These are phyloP conservation scores for Liquidambar formosana DNA, from an alignment of 164 flowering plant species.

Conservation along the genomic window DNA sequence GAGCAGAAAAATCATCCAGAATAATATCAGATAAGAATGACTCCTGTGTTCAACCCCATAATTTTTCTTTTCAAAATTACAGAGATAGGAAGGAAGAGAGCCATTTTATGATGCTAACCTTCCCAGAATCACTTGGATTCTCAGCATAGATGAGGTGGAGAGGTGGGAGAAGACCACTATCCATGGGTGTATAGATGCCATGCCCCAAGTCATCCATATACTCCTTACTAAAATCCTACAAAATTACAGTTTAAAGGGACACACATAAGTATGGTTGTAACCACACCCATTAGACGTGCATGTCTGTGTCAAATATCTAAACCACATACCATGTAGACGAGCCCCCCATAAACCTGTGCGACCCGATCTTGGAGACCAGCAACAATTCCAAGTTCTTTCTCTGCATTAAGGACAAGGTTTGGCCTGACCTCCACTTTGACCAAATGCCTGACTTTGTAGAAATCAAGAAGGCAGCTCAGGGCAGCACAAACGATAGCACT, in stretches of 20 bases:
- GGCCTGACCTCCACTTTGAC: slow-evolving; percentile 87
- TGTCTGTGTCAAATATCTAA: not conserved
- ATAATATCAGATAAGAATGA: not conserved
- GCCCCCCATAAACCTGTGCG: slow-evolving; percentile 96
- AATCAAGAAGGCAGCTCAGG: slow-evolving; percentile 84
- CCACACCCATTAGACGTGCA: not conserved
- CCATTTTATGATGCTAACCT: slow-evolving; percentile 43
- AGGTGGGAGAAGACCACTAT: slow-evolving; percentile 74
- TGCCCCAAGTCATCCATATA: slow-evolving; percentile 78
- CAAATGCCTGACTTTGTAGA: slow-evolving; percentile 76
- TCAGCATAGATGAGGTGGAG: slow-evolving; percentile 91
- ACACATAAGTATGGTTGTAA: no score
- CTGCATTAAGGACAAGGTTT: slow-evolving; percentile 81
- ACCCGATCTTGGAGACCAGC: slow-evolving; percentile 99
- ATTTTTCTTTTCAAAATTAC: no score
- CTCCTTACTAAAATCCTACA: slow-evolving; percentile 80
- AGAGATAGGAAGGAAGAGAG: not conserved
- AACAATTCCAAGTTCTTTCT: slow-evolving; percentile 93
- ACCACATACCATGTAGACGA: slow-evolving; percentile 82
- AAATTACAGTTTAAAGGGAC: not conserved
- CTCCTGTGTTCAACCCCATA: not conserved
- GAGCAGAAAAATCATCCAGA: no score
- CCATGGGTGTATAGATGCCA: slow-evolving; percentile 82
- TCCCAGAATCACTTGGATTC: slow-evolving; percentile 98
- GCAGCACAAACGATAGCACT: slow-evolving; percentile 97